Evolutionary conservation across 73 alveolate species (phyloP), one percentile per base, ranked within the genome.

Genomic region (Paramecium biaurelia): DNA sequence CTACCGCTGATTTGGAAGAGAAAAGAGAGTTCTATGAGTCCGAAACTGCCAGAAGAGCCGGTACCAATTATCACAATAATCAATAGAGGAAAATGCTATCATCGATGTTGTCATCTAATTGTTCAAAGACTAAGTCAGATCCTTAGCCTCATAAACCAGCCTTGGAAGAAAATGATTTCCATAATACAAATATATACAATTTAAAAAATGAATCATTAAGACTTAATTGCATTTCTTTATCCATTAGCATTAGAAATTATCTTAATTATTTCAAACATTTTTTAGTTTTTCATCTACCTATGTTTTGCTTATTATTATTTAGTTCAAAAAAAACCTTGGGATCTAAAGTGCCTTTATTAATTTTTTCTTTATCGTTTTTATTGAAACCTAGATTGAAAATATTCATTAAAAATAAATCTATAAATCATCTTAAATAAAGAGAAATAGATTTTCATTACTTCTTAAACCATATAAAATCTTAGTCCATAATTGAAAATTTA

Each of bases 121-220:
- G 56, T 79, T 79, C 90, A 79, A 79, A 47, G 90, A 79, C 28
- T 79, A 79, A 79, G 90, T 79, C 18, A 79, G 90, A 79, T 58
- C 90, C 70, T 45, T 79, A 38, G 90, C 90, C 28, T 79, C 90
- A 79, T 41, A 79, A 47, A 79, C 90, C 47, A 38, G 74, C 90
- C 70, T 79, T 23, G 56, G 56, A 21, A 79, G 90, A 79, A 30
- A 79, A 20, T 79, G 90, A 79, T 79, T 79, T 43, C 45, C 56
- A 53, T 53, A 53, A 53, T 53, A 53, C 68, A 79, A 38, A 79
- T 37, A 72, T 63, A 63, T 63, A 15, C 84, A 63, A 63, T 63
- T 63, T 11, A 63, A 63, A 63, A 63, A 63, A 63, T 23, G n/a
- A 63, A 30, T 63, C 28, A 63, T 26, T 26, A 2, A 38, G 11